Percentiles rank a stretch among this genome's conserved stretches.
Evolutionary conservation across 169 alveolate species (phyloP).

Genomic region (Eimeria necatrix): DNA sequence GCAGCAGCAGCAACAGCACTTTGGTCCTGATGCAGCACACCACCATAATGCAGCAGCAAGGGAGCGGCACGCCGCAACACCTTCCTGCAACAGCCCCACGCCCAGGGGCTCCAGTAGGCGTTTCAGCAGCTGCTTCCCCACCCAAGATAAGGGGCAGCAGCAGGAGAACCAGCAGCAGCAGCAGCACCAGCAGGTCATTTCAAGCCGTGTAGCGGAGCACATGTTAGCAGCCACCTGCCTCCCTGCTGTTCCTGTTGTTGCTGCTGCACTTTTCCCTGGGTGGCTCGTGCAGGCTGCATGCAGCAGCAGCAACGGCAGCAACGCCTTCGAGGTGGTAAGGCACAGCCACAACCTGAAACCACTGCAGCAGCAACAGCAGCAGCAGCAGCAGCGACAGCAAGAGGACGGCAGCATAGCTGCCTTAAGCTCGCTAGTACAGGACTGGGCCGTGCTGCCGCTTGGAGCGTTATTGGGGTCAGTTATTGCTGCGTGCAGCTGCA

Average conservation of each 20-base stretch:
- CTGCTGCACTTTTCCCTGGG: slow-evolving; percentile 68
- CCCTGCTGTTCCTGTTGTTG: slow-evolving; percentile 55
- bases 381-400: slow-evolving; percentile 56
- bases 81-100: slow-evolving; percentile 18
- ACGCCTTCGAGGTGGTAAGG: slow-evolving; percentile 43
- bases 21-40: neutral
- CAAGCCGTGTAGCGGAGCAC: slow-evolving; percentile 44
- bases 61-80: slow-evolving; percentile 42
- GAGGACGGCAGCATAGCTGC: slow-evolving; percentile 8
- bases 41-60: slow-evolving; percentile 29
- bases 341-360: slow-evolving; percentile 29
- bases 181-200: slow-evolving; percentile 39
- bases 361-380: slow-evolving; percentile 30
- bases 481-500: slow-evolving; percentile 32
- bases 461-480: slow-evolving; percentile 55
- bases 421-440: neutral
- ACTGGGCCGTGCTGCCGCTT: slow-evolving; percentile 42
- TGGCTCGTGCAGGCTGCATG: slow-evolving; percentile 33
- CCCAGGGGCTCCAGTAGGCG: slow-evolving; percentile 33
- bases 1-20: slow-evolving; percentile 49
- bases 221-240: slow-evolving; percentile 54
- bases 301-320: slow-evolving; percentile 62
- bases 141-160: slow-evolving; percentile 30
- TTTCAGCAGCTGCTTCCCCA: slow-evolving; percentile 52
- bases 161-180: slow-evolving; percentile 36